phyloP scores from a whole-genome alignment of 305 asterid species.

The Solanum chacoense region DNA sequence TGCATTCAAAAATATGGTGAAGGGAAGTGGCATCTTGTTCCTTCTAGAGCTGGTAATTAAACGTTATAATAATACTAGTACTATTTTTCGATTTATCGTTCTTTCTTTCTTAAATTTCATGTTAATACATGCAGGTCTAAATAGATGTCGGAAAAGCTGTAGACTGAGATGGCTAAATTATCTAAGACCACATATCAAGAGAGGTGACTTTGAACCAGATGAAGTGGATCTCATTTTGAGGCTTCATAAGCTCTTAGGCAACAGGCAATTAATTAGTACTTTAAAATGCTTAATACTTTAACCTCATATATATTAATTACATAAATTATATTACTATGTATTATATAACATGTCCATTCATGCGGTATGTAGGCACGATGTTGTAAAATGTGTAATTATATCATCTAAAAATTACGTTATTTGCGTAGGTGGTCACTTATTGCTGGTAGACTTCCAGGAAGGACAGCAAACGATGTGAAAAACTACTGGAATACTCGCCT shows the following conservation, averaged over 20 bases:
- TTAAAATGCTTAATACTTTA: background rate
- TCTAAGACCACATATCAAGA: background rate
- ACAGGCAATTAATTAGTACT: background rate
- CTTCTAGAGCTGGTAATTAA: slow-evolving; percentile 16
- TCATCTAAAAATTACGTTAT: background rate
- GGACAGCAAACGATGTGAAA: slow-evolving; percentile 24
- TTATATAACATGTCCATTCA: background rate
- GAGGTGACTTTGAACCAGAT: background rate
- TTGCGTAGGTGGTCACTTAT: slow-evolving; percentile 25
- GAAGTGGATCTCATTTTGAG: background rate
- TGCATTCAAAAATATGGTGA: slow-evolving; percentile 23
- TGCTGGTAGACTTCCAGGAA: slow-evolving; percentile 13
- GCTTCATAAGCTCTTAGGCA: background rate
- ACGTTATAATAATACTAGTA: background rate
- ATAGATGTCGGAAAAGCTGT: background rate
- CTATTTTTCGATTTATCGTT: background rate
- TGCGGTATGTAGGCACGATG: background rate
- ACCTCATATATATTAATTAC: background rate
- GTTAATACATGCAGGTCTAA: background rate
- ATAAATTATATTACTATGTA: background rate
- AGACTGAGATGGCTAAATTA: background rate
- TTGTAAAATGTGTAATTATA: background rate
- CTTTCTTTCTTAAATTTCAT: background rate
- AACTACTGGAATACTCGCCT: slow-evolving; percentile 32
- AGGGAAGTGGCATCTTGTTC: slow-evolving; percentile 34